Evolutionary conservation across 148 eudicot genomes (phyloP).

Genomic region (Gaultheria prostrata): DNA sequence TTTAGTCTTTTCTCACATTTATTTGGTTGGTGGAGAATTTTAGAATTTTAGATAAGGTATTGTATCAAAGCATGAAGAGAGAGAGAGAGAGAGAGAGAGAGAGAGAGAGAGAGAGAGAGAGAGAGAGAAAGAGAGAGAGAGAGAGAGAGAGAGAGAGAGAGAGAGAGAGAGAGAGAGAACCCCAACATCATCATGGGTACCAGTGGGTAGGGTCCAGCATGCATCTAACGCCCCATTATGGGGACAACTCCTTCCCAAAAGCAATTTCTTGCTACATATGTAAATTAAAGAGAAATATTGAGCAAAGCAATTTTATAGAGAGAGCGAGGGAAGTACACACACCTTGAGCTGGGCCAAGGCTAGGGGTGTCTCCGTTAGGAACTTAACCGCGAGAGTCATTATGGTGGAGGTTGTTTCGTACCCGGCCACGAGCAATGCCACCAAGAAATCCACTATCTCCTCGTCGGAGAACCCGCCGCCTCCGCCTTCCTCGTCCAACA

Average conservation of each 20-base stretch:
- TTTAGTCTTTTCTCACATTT: not conserved
- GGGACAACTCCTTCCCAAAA: constrained; percentile 1
- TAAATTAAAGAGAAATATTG: not conserved
- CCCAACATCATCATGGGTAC: not conserved
- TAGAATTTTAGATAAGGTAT: no score
- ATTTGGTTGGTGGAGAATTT: not conserved
- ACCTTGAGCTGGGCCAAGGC: constrained; percentile 77
- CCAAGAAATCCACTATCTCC: constrained; percentile 80
- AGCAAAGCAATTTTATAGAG: not conserved
- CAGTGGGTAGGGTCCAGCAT: constrained; percentile 6
- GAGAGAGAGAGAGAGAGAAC: not conserved
- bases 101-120: no score
- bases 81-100: no score
- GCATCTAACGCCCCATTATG: constrained; percentile 7
- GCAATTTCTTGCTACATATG: not conserved
- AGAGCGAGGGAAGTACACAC: not conserved
- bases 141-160: not conserved
- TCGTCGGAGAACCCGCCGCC: constrained; percentile 77
- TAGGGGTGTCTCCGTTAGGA: constrained; percentile 75
- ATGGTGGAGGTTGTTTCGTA: constrained; percentile 92
- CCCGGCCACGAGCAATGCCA: constrained; percentile 88
- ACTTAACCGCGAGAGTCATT: constrained; percentile 92
- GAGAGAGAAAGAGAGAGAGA: no score
- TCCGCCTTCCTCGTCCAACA: constrained; percentile 69
- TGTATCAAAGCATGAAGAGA: not conserved